Evolutionary conservation across 1,139 yeast species (phyloP).

Genomic region (Yamadazyma trypodendri): DNA sequence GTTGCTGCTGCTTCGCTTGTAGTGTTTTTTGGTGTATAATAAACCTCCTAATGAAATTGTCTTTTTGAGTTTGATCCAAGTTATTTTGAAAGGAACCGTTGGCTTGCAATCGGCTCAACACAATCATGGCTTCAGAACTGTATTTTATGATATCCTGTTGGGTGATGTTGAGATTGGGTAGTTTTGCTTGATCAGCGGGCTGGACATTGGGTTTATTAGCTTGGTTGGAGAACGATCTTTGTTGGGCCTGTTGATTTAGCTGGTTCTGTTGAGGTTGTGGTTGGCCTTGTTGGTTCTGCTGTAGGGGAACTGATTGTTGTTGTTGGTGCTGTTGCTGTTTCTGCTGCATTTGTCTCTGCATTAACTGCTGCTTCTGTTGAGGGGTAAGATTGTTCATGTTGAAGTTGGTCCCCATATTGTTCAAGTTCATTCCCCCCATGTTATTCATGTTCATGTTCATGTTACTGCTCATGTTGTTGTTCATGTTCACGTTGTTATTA

Average conservation of each 20-base stretch:
- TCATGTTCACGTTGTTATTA: conserved; percentile 18
- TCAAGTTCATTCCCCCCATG: conserved; percentile 8
- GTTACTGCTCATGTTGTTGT: conserved; percentile 12
- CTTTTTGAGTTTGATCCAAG: conserved; percentile 34
- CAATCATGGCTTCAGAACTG: conserved; percentile 41
- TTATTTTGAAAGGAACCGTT: conserved; percentile 36
- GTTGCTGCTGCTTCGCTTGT: conserved; percentile 41
- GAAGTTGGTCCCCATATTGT: conserved; percentile 13
- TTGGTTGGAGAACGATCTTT: conserved; percentile 5
- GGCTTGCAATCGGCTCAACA: conserved; percentile 38
- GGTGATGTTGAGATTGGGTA: conserved; percentile 41
- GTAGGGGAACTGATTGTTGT: conserved; percentile 5
- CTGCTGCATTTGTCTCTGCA: conserved; percentile 36
- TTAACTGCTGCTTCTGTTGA: conserved; percentile 36
- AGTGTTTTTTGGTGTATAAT: conserved; percentile 42
- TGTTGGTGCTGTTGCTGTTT: conserved; percentile 11
- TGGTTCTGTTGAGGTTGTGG: conserved; percentile 14
- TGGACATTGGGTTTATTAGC: background rate
- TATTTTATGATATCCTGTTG: conserved; percentile 43
- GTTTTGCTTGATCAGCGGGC: conserved; percentile 17
- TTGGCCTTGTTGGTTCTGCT: conserved; percentile 13
- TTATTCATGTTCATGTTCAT: conserved; percentile 9
- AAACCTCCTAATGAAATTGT: conserved; percentile 39
- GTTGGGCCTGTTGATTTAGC: conserved; percentile 4
- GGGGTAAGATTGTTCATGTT: conserved; percentile 29